phyloP scores from a whole-genome alignment of 768 basidiomycete species.

The Amanita rimosa region DNA sequence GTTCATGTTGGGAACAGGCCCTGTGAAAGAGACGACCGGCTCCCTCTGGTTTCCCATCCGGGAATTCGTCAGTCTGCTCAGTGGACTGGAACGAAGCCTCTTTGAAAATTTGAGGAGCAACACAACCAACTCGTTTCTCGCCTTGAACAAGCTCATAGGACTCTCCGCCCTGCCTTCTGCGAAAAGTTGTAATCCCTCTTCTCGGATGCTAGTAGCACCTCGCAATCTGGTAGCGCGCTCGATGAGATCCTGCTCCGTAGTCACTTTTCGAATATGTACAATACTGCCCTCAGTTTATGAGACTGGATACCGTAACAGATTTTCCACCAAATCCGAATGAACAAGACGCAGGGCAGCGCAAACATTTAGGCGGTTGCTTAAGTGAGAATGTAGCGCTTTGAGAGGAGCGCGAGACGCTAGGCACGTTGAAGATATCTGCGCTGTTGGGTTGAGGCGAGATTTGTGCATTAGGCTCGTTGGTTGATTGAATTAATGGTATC shows the following conservation, averaged over 20 bases:
- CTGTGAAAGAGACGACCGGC: conserved; percentile 76
- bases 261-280: conserved; percentile 69
- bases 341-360: conserved; percentile 68
- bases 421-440: conserved; percentile 70
- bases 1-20: too few species aligned
- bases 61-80: conserved; percentile 28
- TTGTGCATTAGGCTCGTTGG: conserved; percentile 39
- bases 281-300: conserved; percentile 70
- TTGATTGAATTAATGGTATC: conserved; percentile 87
- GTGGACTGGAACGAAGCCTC: conserved; percentile 23
- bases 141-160: conserved; percentile 66
- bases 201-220: conserved; percentile 47
- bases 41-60: conserved; percentile 44
- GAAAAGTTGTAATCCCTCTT: conserved; percentile 47
- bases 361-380: conserved; percentile 95
- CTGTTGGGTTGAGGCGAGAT: conserved; percentile 41
- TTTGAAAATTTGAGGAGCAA: conserved; percentile 83
- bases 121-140: conserved; percentile 83
- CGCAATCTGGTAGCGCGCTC: conserved; percentile 63
- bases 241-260: conserved; percentile 66
- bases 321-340: conserved; percentile 92
- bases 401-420: conserved; percentile 36
- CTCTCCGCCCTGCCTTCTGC: conserved; percentile 45
- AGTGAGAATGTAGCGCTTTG: conserved; percentile 61
- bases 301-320: conserved; percentile 69